Conservation (phyloP, 2,329 filamentous ascomycete species). For the Aspergillus bombycis region DNA sequence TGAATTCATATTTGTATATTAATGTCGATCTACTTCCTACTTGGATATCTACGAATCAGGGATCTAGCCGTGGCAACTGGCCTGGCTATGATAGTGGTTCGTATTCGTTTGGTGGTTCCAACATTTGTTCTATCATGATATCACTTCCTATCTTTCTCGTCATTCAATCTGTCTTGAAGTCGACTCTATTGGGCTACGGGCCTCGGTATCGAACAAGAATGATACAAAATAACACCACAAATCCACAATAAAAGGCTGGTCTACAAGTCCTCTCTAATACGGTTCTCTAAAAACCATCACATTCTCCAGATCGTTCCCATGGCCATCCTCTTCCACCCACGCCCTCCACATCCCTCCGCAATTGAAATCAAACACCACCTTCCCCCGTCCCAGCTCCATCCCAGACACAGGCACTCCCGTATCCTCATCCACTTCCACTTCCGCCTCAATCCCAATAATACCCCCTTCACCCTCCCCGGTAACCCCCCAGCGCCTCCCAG, state of each 20-base stretch:
- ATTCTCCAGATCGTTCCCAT: constrained; percentile 37
- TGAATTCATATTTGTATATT: neutral
- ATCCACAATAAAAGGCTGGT: constrained; percentile 3
- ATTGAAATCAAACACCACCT: constrained; percentile 77
- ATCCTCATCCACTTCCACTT: constrained; percentile 58
- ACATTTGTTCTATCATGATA: neutral
- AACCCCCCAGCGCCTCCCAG: constrained; percentile 70
- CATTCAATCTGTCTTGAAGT: neutral
- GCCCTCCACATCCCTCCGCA: constrained; percentile 87
- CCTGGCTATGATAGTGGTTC: neutral
- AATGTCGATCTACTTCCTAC: neutral
- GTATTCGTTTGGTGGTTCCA: neutral
- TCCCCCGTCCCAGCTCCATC: constrained; percentile 43
- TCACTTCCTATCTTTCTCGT: neutral
- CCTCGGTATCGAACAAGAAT: neutral
- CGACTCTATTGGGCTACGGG: no score
- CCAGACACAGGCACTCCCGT: constrained; percentile 36
- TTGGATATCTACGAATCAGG: neutral
- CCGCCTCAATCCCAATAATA: constrained; percentile 69
- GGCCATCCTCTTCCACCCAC: constrained; percentile 56
- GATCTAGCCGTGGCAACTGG: neutral
- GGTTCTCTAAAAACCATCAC: constrained; percentile 51
- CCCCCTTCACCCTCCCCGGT: constrained; percentile 82
- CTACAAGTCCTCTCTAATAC: constrained; percentile 26
- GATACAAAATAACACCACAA: neutral